Conservation (phyloP, 495 filamentous ascomycete genomes). For the Elasticomyces elasticus region DNA sequence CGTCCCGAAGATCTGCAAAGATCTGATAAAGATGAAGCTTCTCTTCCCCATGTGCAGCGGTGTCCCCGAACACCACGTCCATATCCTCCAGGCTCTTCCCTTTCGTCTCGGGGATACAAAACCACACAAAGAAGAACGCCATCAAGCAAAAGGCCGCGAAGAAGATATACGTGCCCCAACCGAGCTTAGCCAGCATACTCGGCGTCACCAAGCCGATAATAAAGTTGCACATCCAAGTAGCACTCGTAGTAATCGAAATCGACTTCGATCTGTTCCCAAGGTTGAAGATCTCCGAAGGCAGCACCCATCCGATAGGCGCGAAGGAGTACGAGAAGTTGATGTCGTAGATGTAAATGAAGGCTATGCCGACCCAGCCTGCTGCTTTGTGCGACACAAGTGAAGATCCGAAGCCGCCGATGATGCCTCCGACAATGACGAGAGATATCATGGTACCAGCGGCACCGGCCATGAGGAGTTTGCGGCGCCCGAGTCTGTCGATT, state of each 20-base stretch:
- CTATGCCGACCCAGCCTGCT: constrained; percentile 67
- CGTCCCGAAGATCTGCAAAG: no score
- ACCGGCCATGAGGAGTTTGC: constrained; percentile 29
- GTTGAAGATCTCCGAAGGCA: constrained; percentile 67
- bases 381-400: constrained; percentile 48
- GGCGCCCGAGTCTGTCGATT: constrained; percentile 37
- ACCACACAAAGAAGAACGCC: constrained; percentile 44
- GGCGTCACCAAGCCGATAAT: constrained; percentile 68
- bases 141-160: constrained; percentile 60
- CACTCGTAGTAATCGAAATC: constrained; percentile 54
- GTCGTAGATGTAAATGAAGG: constrained; percentile 74
- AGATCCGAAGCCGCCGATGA: constrained; percentile 55
- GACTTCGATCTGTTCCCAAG: constrained; percentile 62
- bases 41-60: no score
- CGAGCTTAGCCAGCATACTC: constrained; percentile 56
- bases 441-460: constrained; percentile 31
- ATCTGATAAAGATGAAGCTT: no score
- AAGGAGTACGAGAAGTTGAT: constrained; percentile 68
- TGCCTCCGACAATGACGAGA: constrained; percentile 61
- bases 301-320: constrained; percentile 55
- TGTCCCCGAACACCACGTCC: constrained; percentile 39
- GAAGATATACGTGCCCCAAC: constrained; percentile 70
- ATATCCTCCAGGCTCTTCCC: constrained; percentile 39
- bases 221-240: constrained; percentile 52
- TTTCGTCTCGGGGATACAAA: constrained; percentile 40